Evolutionary conservation across 2,329 filamentous ascomycete genomes (phyloP).

Genomic region (Dactylonectria estremocensis): DNA sequence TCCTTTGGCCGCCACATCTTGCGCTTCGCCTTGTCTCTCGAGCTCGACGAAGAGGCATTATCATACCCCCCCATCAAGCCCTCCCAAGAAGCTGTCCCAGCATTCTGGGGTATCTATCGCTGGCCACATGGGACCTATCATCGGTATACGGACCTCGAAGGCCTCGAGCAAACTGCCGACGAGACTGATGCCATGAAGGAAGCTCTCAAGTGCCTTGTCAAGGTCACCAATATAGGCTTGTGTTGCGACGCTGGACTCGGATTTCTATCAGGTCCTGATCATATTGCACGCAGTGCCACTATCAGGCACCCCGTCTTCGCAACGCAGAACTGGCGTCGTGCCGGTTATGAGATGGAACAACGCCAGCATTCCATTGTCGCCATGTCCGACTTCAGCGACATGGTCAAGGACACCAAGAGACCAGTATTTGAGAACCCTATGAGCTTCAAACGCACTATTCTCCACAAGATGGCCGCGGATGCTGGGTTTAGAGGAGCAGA

Average conservation of each 20-base stretch:
- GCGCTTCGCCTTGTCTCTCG: constrained; percentile 78
- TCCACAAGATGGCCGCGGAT: constrained; percentile 57
- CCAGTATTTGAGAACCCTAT: constrained; percentile 44
- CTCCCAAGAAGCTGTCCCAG: constrained; percentile 66
- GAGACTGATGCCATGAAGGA: constrained; percentile 73
- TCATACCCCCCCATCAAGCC: constrained; percentile 70
- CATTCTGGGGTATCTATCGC: constrained; percentile 76
- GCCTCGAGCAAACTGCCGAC: constrained; percentile 75
- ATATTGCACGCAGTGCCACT: constrained; percentile 62
- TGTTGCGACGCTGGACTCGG: constrained; percentile 79
- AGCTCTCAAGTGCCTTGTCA: constrained; percentile 70
- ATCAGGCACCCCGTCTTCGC: constrained; percentile 55
- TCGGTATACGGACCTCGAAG: constrained; percentile 71
- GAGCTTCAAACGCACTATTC: constrained; percentile 50
- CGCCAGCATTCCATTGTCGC: constrained; percentile 37
- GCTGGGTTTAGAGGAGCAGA: constrained; percentile 53
- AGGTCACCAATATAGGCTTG: constrained; percentile 75
- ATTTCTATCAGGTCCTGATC: constrained; percentile 75
- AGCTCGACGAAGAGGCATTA: constrained; percentile 71
- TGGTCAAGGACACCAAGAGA: constrained; percentile 41
- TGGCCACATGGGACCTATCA: constrained; percentile 75
- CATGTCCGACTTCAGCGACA: constrained; percentile 46
- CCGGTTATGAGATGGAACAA: constrained; percentile 30
- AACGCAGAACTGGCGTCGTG: constrained; percentile 46
- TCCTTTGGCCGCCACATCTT: constrained; percentile 73